These are phyloP conservation scores for Arthrobotrys iridis DNA, from an alignment of 2,329 filamentous ascomycete species.

Conservation along the genomic window DNA sequence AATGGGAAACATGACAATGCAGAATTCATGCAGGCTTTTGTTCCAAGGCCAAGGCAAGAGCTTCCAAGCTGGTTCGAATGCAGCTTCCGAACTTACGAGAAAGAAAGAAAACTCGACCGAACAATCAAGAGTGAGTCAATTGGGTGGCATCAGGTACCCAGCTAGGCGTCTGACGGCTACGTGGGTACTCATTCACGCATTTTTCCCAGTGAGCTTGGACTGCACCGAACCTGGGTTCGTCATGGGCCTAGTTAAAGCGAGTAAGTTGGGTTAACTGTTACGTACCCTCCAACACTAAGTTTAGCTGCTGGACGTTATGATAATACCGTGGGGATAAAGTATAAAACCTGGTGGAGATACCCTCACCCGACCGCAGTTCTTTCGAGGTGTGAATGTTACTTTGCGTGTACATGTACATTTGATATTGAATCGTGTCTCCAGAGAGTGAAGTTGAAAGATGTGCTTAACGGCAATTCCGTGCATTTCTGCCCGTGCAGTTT, in stretches of 20 bases:
- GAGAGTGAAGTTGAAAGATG: neutral
- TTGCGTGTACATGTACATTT: neutral
- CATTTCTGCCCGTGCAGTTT: conserved; percentile 8
- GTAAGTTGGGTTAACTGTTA: neutral
- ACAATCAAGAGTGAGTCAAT: conserved; percentile 36
- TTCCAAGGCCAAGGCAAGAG: conserved; percentile 38
- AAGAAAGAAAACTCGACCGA: conserved; percentile 20
- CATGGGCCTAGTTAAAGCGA: conserved; percentile 8
- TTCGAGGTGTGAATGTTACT: neutral
- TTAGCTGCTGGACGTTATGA: neutral
- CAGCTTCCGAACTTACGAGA: conserved; percentile 31
- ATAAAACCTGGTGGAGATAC: neutral
- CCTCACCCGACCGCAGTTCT: neutral
- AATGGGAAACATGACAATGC: conserved; percentile 20
- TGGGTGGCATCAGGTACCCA: conserved; percentile 6
- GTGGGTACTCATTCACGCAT: conserved; percentile 30
- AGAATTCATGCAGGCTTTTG: conserved; percentile 28
- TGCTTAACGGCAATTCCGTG: neutral
- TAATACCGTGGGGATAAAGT: conserved; percentile 2
- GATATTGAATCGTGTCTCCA: conserved; percentile 4
- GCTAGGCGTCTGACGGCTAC: conserved; percentile 18
- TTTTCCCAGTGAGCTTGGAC: neutral
- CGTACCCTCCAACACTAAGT: neutral
- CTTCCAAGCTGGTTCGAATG: conserved; percentile 34
- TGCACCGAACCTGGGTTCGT: neutral